Conservation (phyloP, 352 stramenopile species). For the Phytophthora pinifolia region DNA sequence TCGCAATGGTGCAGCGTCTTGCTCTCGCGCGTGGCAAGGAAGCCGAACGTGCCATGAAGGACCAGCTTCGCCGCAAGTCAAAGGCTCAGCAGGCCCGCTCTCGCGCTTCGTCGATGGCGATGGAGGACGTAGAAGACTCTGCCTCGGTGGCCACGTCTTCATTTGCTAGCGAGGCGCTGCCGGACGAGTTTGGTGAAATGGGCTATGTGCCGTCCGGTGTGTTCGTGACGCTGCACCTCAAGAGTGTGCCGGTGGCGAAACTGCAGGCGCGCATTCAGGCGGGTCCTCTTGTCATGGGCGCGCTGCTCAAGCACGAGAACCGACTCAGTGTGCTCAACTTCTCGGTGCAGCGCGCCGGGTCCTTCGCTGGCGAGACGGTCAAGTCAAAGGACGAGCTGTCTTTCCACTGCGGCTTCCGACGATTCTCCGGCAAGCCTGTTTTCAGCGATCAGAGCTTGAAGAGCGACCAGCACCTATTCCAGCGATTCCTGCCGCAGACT, state of each 20-base stretch:
- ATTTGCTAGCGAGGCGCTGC: constrained; percentile 19
- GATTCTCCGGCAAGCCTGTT: constrained; percentile 91
- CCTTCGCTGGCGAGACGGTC: constrained; percentile 83
- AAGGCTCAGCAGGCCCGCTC: constrained; percentile 41
- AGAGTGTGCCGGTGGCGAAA: constrained; percentile 59
- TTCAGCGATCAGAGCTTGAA: constrained; percentile 99
- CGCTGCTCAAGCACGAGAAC: constrained; percentile 96
- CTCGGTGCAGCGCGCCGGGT: constrained; percentile 85
- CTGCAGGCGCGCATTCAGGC: constrained; percentile 57
- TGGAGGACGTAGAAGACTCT: constrained; percentile 73
- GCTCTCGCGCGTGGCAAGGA: constrained; percentile 85
- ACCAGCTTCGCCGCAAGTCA: constrained; percentile 59
- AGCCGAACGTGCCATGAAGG: constrained; percentile 70
- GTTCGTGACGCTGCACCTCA: constrained; percentile 91
- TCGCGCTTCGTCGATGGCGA: constrained; percentile 58
- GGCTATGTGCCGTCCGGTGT: constrained; percentile 93
- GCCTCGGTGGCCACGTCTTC: constrained; percentile 37
- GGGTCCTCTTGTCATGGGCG: constrained; percentile 72
- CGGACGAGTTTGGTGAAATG: constrained; percentile 57
- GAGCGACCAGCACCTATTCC: constrained; percentile 99
- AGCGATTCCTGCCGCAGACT: constrained; percentile 94
- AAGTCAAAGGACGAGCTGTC: constrained; percentile 97
- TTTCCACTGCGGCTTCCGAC: constrained; percentile 97
- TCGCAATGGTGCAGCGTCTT: constrained; percentile 93
- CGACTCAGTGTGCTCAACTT: constrained; percentile 98